Evolutionary conservation across 768 basidiomycete species (phyloP).

Genomic region (Boletus reticuloceps): DNA sequence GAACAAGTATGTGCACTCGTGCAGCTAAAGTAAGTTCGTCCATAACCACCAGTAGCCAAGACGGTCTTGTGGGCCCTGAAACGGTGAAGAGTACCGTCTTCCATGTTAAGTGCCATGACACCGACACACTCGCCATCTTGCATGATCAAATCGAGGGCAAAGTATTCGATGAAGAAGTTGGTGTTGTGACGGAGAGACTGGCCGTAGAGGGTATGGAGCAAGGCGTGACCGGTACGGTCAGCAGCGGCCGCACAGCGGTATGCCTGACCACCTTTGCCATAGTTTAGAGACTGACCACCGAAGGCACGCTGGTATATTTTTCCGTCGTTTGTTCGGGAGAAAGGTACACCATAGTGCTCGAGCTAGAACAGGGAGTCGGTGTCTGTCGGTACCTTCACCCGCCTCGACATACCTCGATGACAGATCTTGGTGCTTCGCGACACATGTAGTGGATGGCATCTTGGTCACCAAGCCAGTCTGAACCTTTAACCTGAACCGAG

Average conservation of each 20-base stretch:
- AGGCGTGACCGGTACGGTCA: constrained; percentile 97
- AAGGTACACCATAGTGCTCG: constrained; percentile 98
- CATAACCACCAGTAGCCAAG: constrained; percentile 96
- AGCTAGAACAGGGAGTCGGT: constrained; percentile 50
- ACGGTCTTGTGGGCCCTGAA: constrained; percentile 99
- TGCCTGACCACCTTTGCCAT: constrained; percentile 97
- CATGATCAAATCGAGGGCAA: constrained; percentile 99
- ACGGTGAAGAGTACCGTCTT: constrained; percentile 97
- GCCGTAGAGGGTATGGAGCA: constrained; percentile 98
- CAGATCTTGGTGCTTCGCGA: constrained; percentile 90
- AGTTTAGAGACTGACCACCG: constrained; percentile 96
- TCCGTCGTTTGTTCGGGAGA: constrained; percentile 97
- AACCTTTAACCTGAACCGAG: constrained; percentile 84
- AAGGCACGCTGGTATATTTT: constrained; percentile 99
- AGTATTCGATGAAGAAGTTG: constrained; percentile 99
- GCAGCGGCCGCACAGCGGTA: constrained; percentile 99
- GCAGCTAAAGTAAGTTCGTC: constrained; percentile 97
- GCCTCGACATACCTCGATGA: constrained; percentile 68
- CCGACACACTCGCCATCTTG: constrained; percentile 98
- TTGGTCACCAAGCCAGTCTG: constrained; percentile 99
- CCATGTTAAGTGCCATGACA: constrained; percentile 99
- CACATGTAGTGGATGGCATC: constrained; percentile 99
- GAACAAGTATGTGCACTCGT: constrained; percentile 99
- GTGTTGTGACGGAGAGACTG: constrained; percentile 99
- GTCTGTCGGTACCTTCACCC: neutral